phyloP scores from a whole-genome alignment of 2,329 filamentous ascomycete genomes.

The Colletotrichum sp. region DNA sequence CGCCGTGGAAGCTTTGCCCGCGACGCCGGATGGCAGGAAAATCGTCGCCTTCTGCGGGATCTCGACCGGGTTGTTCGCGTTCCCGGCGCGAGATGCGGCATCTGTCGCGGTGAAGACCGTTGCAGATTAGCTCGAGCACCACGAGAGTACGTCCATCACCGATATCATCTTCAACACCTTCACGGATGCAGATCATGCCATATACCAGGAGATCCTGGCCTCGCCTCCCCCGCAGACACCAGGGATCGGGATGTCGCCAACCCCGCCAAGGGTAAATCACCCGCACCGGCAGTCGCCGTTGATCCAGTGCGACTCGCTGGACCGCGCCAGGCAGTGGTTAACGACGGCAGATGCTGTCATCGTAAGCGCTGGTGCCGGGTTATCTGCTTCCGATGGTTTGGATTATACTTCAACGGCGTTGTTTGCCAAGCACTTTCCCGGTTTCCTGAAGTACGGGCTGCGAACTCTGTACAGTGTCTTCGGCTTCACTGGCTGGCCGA shows the following conservation, averaged over 20 bases:
- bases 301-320: conserved; percentile 1
- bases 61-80: conserved; percentile 39
- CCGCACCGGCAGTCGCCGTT: not conserved
- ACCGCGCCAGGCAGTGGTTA: conserved; percentile 28
- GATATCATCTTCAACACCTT: conserved; percentile 38
- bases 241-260: not conserved
- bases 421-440: conserved; percentile 33
- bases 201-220: conserved; percentile 17
- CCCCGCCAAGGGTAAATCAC: not conserved
- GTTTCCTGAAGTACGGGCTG: conserved; percentile 31
- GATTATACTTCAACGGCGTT: conserved; percentile 35
- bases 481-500: conserved; percentile 32
- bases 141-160: conserved; percentile 28
- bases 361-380: conserved; percentile 35
- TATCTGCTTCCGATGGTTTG: conserved; percentile 37
- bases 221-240: not conserved
- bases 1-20: conserved; percentile 27
- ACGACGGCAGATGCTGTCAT: conserved; percentile 28
- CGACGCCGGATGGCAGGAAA: conserved; percentile 28
- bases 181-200: conserved; percentile 27
- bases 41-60: conserved; percentile 36
- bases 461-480: conserved; percentile 37
- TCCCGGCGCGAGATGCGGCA: conserved; percentile 31
- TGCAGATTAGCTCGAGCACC: conserved; percentile 29
- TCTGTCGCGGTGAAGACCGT: conserved; percentile 28